Evolutionary conservation across 305 asterid species (phyloP), one percentile per base, ranked within the genome.

Genomic region (Caryopteris hybrid): DNA sequence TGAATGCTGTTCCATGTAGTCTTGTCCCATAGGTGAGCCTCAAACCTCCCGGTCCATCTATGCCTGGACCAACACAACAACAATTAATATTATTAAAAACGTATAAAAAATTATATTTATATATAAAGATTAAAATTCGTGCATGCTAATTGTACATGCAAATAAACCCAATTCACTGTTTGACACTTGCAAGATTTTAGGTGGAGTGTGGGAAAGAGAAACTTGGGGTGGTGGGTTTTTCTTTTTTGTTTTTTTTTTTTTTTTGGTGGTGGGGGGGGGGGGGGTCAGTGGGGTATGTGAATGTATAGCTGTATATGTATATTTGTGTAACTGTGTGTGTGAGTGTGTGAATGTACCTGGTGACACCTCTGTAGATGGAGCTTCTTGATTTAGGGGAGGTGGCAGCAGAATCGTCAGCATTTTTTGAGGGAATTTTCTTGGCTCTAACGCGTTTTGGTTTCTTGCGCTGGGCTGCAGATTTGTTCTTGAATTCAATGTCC

Each of bases 1-100:
- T 82, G 87, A 56, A 76, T 71, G 81, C 23, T 61, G 70, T 88
- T 88, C 92, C 92, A 84, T 31, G 79, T 74, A 61, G 76, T 74
- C 74, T 88, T 88, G 80, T 88, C 95, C 95, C 95, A 88, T 17
- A 88, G 70, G 47, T 88, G 92, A 23, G 91, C 90, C 61, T 86
- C 91, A 74, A 71, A 86, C 68, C 92, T 76, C 52, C 92, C 92
- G 8, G 90, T 88, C 84, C 85, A 86, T 62, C 92, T 80, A 64
- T 88, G 95, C 80, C 95, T 88, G 78, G 29, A 57, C 65, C 43
- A 43, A 58, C 58, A 71, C 48, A 47, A 36, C 31, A 31, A 36
- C 52, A 57, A n/a, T n/a, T n/a, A 17, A 14, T 1, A 25, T 43
- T 23, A 0, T 6, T 8, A 31, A 51, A 8, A 14, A 47, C 17